These are phyloP conservation scores for Diaporthe caulivora DNA, from an alignment of 2,329 filamentous ascomycete genomes.

Conservation along the genomic window DNA sequence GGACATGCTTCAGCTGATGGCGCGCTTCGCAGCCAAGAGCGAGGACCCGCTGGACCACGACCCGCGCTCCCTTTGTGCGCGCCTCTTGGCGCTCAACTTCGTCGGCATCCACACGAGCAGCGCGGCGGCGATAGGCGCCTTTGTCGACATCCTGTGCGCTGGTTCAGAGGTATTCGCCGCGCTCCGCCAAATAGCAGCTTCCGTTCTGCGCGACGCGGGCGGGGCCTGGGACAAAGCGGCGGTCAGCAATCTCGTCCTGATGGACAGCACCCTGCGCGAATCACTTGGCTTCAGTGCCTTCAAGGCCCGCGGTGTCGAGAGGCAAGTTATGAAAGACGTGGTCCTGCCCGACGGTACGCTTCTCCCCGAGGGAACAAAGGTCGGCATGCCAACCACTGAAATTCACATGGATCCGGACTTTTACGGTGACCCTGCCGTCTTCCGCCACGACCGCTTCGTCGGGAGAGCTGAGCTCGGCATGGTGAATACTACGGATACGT, in stretches of 20 bases:
- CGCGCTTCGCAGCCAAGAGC: conserved; percentile 13
- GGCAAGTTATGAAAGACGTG: conserved; percentile 50
- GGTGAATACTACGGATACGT: conserved; percentile 4
- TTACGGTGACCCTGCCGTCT: conserved; percentile 46
- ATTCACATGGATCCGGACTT: conserved; percentile 49
- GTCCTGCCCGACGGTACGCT: conserved; percentile 49
- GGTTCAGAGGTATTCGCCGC: not conserved
- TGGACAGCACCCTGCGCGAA: conserved; percentile 57
- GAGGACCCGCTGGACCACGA: not conserved
- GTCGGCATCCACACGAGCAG: conserved; percentile 13
- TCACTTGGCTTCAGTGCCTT: conserved; percentile 55
- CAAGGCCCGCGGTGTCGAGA: conserved; percentile 52
- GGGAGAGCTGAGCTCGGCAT: conserved; percentile 42
- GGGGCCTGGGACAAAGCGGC: conserved; percentile 50
- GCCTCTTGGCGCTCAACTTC: conserved; percentile 13
- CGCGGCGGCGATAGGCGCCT: not conserved
- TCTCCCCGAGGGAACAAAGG: conserved; percentile 51
- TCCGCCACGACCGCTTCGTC: conserved; percentile 52
- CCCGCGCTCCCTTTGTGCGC: not conserved
- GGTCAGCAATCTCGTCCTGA: conserved; percentile 50
- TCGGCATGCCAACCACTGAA: conserved; percentile 51
- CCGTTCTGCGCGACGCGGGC: not conserved
- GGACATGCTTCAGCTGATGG: conserved; percentile 16
- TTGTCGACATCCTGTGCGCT: conserved; percentile 16
- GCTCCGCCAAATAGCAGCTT: not conserved